Evolutionary conservation across 2,329 filamentous ascomycete genomes (phyloP).

Genomic region (Aspergillus terreus): DNA sequence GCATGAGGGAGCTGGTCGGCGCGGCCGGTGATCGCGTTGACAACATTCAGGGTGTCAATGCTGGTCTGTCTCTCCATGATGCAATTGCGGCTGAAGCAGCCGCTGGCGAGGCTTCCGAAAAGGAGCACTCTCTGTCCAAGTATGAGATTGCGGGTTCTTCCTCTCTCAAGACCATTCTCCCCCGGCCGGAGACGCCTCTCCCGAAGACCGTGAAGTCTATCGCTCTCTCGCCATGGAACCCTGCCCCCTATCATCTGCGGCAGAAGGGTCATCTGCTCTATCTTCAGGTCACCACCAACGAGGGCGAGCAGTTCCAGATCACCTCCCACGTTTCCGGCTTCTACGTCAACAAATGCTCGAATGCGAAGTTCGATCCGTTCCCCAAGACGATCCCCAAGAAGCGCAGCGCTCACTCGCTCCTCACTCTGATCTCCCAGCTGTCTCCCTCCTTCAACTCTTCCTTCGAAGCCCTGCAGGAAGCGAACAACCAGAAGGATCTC

Average conservation of each 20-base stretch:
- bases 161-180: slow-evolving; percentile 67
- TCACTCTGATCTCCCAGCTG: slow-evolving; percentile 71
- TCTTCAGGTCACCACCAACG: slow-evolving; percentile 80
- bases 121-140: slow-evolving; percentile 58
- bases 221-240: slow-evolving; percentile 91
- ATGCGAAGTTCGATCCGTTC: slow-evolving; percentile 88
- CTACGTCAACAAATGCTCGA: slow-evolving; percentile 94
- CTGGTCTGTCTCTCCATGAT: slow-evolving; percentile 85
- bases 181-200: slow-evolving; percentile 60
- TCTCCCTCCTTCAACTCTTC: slow-evolving; percentile 77
- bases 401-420: slow-evolving; percentile 76
- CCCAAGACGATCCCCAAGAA: slow-evolving; percentile 76
- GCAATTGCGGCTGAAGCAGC: slow-evolving; percentile 55
- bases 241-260: slow-evolving; percentile 83
- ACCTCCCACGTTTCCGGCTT: slow-evolving; percentile 93
- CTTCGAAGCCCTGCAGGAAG: slow-evolving; percentile 76
- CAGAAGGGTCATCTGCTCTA: slow-evolving; percentile 93
- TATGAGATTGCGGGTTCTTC: slow-evolving; percentile 74
- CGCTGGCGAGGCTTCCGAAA: slow-evolving; percentile 36
- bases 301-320: slow-evolving; percentile 91
- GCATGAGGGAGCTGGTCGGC: slow-evolving; percentile 88
- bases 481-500: slow-evolving; percentile 80
- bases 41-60: slow-evolving; percentile 76
- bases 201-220: slow-evolving; percentile 91
- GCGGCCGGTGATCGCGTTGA: slow-evolving; percentile 87